Conservation (phyloP, 2,329 filamentous ascomycete genomes). For the Periconia sp. region DNA sequence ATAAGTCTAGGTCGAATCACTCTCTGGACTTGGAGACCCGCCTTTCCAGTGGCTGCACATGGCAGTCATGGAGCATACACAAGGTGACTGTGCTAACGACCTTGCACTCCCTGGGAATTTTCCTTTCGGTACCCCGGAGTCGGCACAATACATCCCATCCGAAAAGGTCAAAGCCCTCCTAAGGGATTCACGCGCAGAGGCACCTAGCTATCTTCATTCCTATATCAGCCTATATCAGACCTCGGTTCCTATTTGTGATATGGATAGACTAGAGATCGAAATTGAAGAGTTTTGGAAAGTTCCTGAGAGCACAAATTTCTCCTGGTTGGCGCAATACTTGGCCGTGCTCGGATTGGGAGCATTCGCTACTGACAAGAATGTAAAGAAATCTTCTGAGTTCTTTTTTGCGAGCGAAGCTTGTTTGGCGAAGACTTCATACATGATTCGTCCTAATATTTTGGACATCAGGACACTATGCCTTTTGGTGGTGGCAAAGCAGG, state of each 20-base stretch:
- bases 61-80: slow-evolving; percentile 18
- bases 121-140: slow-evolving; percentile 22
- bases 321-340: slow-evolving; percentile 25
- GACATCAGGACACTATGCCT: slow-evolving; percentile 24
- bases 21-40: slow-evolving; percentile 9
- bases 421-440: slow-evolving; percentile 24
- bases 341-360: slow-evolving; percentile 26
- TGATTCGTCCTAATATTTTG: slow-evolving; percentile 20
- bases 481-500: slow-evolving; percentile 30
- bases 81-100: slow-evolving; percentile 20
- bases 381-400: slow-evolving; percentile 12
- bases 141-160: slow-evolving; percentile 19
- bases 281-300: slow-evolving; percentile 13
- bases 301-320: slow-evolving; percentile 8
- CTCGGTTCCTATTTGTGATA: slow-evolving; percentile 17
- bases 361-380: slow-evolving; percentile 11
- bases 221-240: slow-evolving; percentile 21
- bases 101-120: slow-evolving; percentile 27
- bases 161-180: slow-evolving; percentile 14
- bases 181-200: slow-evolving; percentile 2
- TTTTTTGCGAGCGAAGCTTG: slow-evolving; percentile 30
- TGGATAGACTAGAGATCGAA: slow-evolving; percentile 9
- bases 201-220: slow-evolving; percentile 10
- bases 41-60: slow-evolving; percentile 13
- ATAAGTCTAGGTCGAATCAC: slow-evolving; percentile 18